Evolutionary conservation across 2,329 filamentous ascomycete genomes (phyloP), one percentile per base, ranked within the genome.

Genomic region (Fusarium incarnatum): DNA sequence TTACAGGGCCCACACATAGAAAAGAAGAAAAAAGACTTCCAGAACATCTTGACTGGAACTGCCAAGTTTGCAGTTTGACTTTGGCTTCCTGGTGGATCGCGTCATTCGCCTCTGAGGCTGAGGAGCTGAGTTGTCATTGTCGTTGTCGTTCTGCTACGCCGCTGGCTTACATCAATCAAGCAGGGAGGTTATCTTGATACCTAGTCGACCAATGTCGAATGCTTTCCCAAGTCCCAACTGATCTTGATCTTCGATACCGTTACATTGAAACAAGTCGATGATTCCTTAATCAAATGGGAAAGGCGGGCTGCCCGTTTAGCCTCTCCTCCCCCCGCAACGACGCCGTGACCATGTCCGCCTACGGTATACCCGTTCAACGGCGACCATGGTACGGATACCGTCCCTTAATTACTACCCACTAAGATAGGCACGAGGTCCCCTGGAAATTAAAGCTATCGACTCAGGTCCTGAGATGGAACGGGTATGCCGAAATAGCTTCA

Each of bases 221-320:
- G 57, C 37, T 46, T 9, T 23, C 37, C 15, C 20, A 15, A 32
- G 23, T 64, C 37, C 15, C 20, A 15, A 32, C 25, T 64, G 54
- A 70, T 70, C 67, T 71, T 57, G 46, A 70, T 70, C 63, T 71
- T 57, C 63, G 55, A 68, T 70, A 18, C 22, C 13, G 63, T 70
- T 57, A 37, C 58, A 60, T 68, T 55, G 46, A 41, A 45, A 40
- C 42, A 44, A 18, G 23, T 44, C 23, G 22, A 45, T 22, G n/a
- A 44, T 54, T 59, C 37, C 34, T 52, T 37, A 32, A 44, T 68
- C 37, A 45, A 67, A 56, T 52, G 28, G 53, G 27, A 50, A 34
- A 37, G 44, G 48, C 47, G 20, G 30, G 28, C 49, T 56, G 20
- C 23, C 27, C 44, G 20, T 56, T 40, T 63, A 56, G 27, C 55